Evolutionary conservation across 495 filamentous ascomycete species (phyloP).

Genomic region (Penicillium lividum): DNA sequence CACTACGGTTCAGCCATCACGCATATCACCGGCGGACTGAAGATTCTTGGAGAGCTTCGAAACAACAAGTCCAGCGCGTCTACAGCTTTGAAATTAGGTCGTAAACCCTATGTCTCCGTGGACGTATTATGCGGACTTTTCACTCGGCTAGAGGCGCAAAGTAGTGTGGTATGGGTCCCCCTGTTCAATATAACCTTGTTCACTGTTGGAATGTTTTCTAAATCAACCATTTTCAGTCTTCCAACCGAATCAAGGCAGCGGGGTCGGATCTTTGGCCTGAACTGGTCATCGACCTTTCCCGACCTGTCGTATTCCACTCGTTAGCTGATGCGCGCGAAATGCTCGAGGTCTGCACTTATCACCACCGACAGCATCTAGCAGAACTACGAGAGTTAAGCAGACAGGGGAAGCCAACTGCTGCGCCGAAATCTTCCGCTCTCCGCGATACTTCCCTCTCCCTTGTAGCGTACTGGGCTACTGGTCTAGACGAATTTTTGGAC

Average conservation of each 20-base stretch:
- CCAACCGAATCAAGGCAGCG: background rate
- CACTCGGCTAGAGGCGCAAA: constrained; percentile 22
- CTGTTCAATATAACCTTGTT: background rate
- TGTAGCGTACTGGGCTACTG: constrained; percentile 18
- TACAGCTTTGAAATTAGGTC: background rate
- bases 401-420: background rate
- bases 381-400: background rate
- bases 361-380: constrained; percentile 1
- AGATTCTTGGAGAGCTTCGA: constrained; percentile 28
- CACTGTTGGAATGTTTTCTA: background rate
- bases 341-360: constrained; percentile 17
- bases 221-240: background rate
- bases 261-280: constrained; percentile 5
- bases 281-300: constrained; percentile 8
- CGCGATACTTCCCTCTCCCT: constrained; percentile 11
- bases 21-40: constrained; percentile 35
- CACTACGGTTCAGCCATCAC: constrained; percentile 35
- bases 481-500: constrained; percentile 19
- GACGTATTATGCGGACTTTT: constrained; percentile 18
- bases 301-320: constrained; percentile 16
- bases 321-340: constrained; percentile 25
- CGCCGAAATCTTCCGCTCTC: background rate
- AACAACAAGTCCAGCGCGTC: background rate
- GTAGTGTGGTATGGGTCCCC: constrained; percentile 2
- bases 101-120: constrained; percentile 15